phyloP scores from a whole-genome alignment of 768 basidiomycete species.

The Suillus lakei region DNA sequence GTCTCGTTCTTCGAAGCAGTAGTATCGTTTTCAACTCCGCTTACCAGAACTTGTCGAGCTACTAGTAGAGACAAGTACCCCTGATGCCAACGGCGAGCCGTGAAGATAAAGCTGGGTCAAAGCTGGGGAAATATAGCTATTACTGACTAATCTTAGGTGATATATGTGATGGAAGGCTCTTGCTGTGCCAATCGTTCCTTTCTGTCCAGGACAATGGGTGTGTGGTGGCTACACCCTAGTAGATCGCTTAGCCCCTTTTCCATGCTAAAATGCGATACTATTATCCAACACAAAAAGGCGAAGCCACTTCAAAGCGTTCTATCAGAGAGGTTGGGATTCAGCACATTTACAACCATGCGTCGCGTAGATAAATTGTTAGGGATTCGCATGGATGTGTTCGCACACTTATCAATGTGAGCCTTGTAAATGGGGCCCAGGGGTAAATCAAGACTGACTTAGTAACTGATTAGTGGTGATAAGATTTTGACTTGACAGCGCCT shows the following conservation, averaged over 20 bases:
- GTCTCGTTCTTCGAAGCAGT: too few species aligned
- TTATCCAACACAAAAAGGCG: too few species aligned
- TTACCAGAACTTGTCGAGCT: too few species aligned
- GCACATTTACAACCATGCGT: slow-evolving; percentile 51
- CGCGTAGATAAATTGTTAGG: slow-evolving; percentile 57
- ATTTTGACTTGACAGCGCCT: slow-evolving; percentile 66
- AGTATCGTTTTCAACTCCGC: too few species aligned
- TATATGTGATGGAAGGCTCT: too few species aligned
- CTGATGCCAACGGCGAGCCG: slow-evolving; percentile 16
- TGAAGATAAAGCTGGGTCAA: slow-evolving; percentile 13
- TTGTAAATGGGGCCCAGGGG: slow-evolving; percentile 56
- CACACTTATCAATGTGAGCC: slow-evolving; percentile 55
- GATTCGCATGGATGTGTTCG: slow-evolving; percentile 58
- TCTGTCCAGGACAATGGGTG: neutral
- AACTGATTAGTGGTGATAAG: slow-evolving; percentile 54
- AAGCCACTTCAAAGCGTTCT: too few species aligned
- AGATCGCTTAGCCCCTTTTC: neutral
- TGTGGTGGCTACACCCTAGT: neutral
- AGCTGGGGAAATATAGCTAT: too few species aligned
- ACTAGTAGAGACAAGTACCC: too few species aligned
- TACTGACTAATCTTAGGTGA: too few species aligned
- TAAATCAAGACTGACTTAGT: slow-evolving; percentile 46
- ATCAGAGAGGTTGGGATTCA: slow-evolving; percentile 39
- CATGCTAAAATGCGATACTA: neutral
- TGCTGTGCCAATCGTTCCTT: too few species aligned